Percentiles rank a stretch among this genome's conserved stretches.
Evolutionary conservation across 83 land plant genomes (phyloP).

Genomic region (Diphasiastrum complanatum): DNA sequence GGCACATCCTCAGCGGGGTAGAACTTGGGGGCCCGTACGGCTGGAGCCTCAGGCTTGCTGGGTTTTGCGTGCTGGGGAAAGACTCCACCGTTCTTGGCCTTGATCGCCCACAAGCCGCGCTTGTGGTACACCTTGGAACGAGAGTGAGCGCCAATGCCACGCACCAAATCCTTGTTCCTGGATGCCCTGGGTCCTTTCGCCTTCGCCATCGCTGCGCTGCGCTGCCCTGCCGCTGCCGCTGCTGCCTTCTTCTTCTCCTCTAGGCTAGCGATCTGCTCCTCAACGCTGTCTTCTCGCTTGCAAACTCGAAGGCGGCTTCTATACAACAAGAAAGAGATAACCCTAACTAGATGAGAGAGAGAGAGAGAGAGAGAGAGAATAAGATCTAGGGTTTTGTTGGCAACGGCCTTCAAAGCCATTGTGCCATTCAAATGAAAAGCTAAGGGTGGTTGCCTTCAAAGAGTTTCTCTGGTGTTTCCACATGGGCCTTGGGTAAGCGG

Average conservation of each 20-base stretch:
- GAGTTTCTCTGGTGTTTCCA: no score
- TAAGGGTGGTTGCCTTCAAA: no score
- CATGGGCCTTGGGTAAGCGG: no score
- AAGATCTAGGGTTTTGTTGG: no score
- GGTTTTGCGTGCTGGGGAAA: conserved; percentile 21
- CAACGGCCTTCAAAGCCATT: no score
- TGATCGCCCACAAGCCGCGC: conserved; percentile 30
- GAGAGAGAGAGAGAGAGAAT: no score
- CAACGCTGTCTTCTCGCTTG: no score
- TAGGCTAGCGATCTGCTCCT: no score
- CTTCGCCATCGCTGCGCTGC: conserved; percentile 23
- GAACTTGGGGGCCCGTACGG: conserved; percentile 24
- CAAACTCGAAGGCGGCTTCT: no score
- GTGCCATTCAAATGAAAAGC: no score
- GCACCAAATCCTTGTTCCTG: conserved; percentile 21
- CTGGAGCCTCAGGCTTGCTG: conserved; percentile 7
- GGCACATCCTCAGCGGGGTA: conserved; percentile 28
- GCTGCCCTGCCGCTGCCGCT: background rate
- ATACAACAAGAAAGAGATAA: no score
- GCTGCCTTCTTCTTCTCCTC: background rate
- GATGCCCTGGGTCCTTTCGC: conserved; percentile 1
- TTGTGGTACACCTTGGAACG: conserved; percentile 28
- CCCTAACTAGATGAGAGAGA: no score
- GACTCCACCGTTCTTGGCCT: conserved; percentile 27
- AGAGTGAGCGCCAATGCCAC: conserved; percentile 24